A percentile compares a stretch with the other conserved stretches of the same genome.
Conservation (phyloP, 805 yeast species). For the Suhomyces sp. region DNA sequence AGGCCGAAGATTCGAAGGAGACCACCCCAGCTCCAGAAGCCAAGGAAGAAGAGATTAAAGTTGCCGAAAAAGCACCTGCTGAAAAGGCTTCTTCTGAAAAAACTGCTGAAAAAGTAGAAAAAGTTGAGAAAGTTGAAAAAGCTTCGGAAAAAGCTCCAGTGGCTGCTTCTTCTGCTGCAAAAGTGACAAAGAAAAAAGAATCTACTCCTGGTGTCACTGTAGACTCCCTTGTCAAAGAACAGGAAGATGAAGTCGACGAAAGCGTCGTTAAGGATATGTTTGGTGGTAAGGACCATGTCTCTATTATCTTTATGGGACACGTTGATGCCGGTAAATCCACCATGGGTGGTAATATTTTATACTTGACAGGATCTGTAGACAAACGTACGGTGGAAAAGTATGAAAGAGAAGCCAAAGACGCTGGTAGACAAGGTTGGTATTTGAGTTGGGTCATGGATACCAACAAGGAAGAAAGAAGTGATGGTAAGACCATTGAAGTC, state of each 20-base stretch:
- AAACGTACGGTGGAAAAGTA: conserved; percentile 98
- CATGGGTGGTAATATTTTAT: conserved; percentile 97
- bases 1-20: conserved; percentile 18
- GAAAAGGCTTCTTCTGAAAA: conserved; percentile 10
- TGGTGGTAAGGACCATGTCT: conserved; percentile 96
- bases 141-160: conserved; percentile 1
- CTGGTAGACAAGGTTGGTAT: conserved; percentile 99
- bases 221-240: conserved; percentile 61
- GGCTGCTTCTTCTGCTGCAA: conserved; percentile 12
- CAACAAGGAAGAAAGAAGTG: conserved; percentile 96
- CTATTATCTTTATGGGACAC: conserved; percentile 98
- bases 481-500: conserved; percentile 98
- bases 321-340: conserved; percentile 99
- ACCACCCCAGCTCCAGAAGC: conserved; percentile 16
- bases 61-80: conserved; percentile 11
- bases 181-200: conserved; percentile 14
- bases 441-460: conserved; percentile 99
- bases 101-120: neutral
- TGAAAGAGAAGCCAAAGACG: conserved; percentile 98
- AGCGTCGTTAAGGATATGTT: conserved; percentile 88
- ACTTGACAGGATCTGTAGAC: conserved; percentile 94
- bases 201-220: conserved; percentile 27
- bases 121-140: no score
- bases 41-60: neutral
- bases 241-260: conserved; percentile 80